Evolutionary conservation across 768 basidiomycete species (phyloP), one percentile per base, ranked within the genome.

Genomic region (Grammothele lineata): DNA sequence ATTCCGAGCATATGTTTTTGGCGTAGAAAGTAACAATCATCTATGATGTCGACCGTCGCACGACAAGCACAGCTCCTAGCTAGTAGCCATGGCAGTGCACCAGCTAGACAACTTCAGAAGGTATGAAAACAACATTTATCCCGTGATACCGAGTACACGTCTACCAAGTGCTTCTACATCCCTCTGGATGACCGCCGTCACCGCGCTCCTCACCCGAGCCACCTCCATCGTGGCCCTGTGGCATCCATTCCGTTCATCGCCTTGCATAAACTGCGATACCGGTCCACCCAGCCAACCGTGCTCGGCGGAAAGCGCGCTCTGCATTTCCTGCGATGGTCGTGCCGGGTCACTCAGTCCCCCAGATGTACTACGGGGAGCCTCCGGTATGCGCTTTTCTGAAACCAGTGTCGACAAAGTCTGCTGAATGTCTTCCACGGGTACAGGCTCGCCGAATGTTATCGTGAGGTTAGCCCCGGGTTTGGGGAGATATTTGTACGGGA

Each of bases 401-500:
- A 54, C 33, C 38, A 50, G 42, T 14, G 36, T 34, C 6, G 18
- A 19, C 7, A 66, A 51, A 17, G 62, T 57, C 36, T 33, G 52
- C 22, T 48, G 45, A 35, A 80, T 59, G 32, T 67, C 64, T 24
- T 69, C 63, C 0, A 68, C 48, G 19, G 77, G 71, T 39, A 94
- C 68, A 1, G 92, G 91, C 33, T 80, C 67, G 18, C 93, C 94
- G 57, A 95, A 86, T 0, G 87, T 83, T 43, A 97, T 75, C 55
- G 80, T 80, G 27, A 96, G 72, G 27, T 69, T 69, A 11, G 79
- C 69, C 51, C 88, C 73, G 25, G 74, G 62, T 50, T 79, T 73
- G 33, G 94, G 81, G 56, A 86, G 47, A 62, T 76, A 83, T 51
- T 85, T 89, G 70, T 74, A 77, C 3, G 92, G 92, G 57, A 79